phyloP scores from a whole-genome alignment of 2,329 filamentous ascomycete species.

The Podosphaera fusca region DNA sequence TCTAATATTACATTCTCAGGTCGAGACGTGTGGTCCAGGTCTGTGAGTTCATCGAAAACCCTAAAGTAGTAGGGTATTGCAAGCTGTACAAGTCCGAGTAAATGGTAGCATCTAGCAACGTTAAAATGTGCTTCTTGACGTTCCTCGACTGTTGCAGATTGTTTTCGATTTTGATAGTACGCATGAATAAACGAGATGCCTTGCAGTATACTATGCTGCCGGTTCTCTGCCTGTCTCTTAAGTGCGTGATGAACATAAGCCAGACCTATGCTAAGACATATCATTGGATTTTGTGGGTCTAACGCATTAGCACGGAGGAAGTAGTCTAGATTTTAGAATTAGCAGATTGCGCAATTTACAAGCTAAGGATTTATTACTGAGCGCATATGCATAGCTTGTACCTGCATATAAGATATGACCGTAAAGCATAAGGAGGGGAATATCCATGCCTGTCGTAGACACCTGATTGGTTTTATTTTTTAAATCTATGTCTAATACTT shows the following conservation, averaged over 20 bases:
- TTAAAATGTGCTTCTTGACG: constrained; percentile 66
- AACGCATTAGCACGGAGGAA: constrained; percentile 58
- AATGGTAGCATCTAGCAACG: constrained; percentile 51
- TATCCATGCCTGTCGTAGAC: constrained; percentile 31
- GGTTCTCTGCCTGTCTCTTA: constrained; percentile 73
- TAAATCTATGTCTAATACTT: constrained; percentile 17
- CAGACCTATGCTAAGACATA: constrained; percentile 61
- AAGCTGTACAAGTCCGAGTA: constrained; percentile 47
- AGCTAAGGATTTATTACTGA: constrained; percentile 29
- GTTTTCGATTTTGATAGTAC: constrained; percentile 40
- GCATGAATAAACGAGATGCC: constrained; percentile 59
- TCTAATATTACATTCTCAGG: constrained; percentile 40
- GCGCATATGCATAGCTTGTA: constrained; percentile 58
- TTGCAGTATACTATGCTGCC: constrained; percentile 70
- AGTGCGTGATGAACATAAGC: constrained; percentile 74
- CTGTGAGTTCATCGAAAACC: constrained; percentile 21
- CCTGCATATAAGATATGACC: constrained; percentile 74
- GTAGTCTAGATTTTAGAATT: constrained; percentile 32
- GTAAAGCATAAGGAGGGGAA: constrained; percentile 67
- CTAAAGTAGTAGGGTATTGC: constrained; percentile 47
- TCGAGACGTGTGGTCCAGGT: constrained; percentile 3
- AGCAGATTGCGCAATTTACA: constrained; percentile 1
- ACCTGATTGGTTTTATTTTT: constrained; percentile 16
- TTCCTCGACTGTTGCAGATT: constrained; percentile 19
- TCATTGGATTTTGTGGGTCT: constrained; percentile 50